Evolutionary conservation across 441 rosid genomes (phyloP).

Genomic region (Corymbia citriodora): DNA sequence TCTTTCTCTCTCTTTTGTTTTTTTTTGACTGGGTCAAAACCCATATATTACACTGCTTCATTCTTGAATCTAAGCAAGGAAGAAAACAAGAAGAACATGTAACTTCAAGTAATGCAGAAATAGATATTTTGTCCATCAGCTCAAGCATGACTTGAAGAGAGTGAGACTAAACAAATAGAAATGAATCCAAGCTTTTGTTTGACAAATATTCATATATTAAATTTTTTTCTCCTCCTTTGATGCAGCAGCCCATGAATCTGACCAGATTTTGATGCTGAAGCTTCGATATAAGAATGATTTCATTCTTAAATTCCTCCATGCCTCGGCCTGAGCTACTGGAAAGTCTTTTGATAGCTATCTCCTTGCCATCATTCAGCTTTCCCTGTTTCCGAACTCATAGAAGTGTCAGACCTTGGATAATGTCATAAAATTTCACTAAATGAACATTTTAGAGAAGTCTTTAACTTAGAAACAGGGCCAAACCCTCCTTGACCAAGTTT

Average conservation of each 20-base stretch:
- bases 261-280: neutral
- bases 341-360: neutral
- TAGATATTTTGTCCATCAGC: neutral
- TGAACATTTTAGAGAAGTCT: neutral
- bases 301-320: neutral
- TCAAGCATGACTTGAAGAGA: neutral
- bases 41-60: too few species aligned
- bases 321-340: neutral
- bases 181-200: neutral
- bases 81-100: neutral
- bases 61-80: neutral
- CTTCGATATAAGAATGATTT: neutral
- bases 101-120: neutral
- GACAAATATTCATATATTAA: neutral
- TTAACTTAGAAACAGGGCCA: neutral
- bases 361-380: neutral
- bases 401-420: neutral
- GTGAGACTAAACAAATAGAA: neutral
- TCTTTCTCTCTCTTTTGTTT: too few species aligned
- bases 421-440: neutral
- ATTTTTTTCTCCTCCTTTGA: neutral
- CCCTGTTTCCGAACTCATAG: neutral
- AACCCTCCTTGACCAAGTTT: slow-evolving; percentile 1
- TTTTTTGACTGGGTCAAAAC: too few species aligned
- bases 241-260: neutral